phyloP scores from a whole-genome alignment of 139 green algal species.

The Picochlorum sp. region DNA sequence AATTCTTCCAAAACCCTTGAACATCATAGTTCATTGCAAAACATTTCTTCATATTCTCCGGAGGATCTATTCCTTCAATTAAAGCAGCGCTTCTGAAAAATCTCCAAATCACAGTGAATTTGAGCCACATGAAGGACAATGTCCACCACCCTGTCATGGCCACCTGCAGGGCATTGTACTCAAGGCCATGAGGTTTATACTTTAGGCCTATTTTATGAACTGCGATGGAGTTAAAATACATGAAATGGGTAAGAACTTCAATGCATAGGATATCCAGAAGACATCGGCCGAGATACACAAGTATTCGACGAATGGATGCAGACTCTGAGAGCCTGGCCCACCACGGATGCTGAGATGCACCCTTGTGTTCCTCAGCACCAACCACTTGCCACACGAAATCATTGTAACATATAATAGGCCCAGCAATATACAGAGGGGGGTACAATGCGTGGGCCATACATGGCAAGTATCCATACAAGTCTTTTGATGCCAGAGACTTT shows the following conservation, averaged over 20 bases:
- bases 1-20: constrained; percentile 83
- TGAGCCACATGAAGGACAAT: constrained; percentile 92
- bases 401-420: constrained; percentile 78
- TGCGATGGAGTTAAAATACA: constrained; percentile 77
- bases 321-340: too few species aligned
- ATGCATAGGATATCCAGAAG: constrained; percentile 40
- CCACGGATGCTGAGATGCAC: not conserved
- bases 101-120: constrained; percentile 75
- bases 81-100: constrained; percentile 67
- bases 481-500: constrained; percentile 5
- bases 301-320: not conserved
- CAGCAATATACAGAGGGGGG: constrained; percentile 86
- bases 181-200: constrained; percentile 20
- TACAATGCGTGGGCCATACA: constrained; percentile 76
- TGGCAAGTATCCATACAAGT: constrained; percentile 28
- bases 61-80: constrained; percentile 64
- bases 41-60: constrained; percentile 91
- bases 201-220: constrained; percentile 23
- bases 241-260: constrained; percentile 69
- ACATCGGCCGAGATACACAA: constrained; percentile 45
- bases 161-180: constrained; percentile 7
- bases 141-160: constrained; percentile 66
- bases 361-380: constrained; percentile 13
- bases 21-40: constrained; percentile 93
- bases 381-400: constrained; percentile 66